A percentile compares a stretch with the other conserved stretches of the same genome.
Conservation (phyloP, 768 basidiomycete genomes). For the Russula ochroleuca region DNA sequence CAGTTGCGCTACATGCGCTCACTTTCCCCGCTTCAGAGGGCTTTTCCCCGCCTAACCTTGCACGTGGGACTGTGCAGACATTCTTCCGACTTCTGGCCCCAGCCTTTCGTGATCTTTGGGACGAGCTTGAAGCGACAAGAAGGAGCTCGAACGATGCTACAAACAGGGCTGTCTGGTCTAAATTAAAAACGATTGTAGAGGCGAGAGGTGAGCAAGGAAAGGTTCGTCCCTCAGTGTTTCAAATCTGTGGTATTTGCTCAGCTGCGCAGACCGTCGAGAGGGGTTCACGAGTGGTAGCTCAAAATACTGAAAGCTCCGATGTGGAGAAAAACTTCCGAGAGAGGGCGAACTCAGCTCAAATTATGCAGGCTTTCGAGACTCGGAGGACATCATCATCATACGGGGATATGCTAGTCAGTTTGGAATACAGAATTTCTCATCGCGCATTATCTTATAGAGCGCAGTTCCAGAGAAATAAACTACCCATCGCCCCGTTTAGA, state of each 20-base stretch:
- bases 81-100: conserved; percentile 79
- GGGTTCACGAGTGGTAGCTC: not conserved
- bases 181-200: conserved; percentile 58
- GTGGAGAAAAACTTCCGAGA: conserved; percentile 12
- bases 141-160: conserved; percentile 55
- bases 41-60: conserved; percentile 52
- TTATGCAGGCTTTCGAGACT: conserved; percentile 55
- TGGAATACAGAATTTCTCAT: not conserved
- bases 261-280: conserved; percentile 17
- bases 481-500: conserved; percentile 87
- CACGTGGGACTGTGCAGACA: conserved; percentile 47
- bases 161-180: conserved; percentile 70
- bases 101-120: conserved; percentile 86
- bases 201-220: conserved; percentile 49
- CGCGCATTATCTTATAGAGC: conserved; percentile 8
- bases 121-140: conserved; percentile 68
- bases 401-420: conserved; percentile 82
- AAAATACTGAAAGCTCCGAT: not conserved
- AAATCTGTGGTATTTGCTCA: not conserved
- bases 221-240: conserved; percentile 35
- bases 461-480: conserved; percentile 65
- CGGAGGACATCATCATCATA: conserved; percentile 63
- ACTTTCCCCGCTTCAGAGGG: conserved; percentile 60
- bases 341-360: conserved; percentile 41
- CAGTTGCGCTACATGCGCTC: conserved; percentile 76